Evolutionary conservation across 805 yeast species (phyloP).

Genomic region (Scheffersomyces coipomensis): DNA sequence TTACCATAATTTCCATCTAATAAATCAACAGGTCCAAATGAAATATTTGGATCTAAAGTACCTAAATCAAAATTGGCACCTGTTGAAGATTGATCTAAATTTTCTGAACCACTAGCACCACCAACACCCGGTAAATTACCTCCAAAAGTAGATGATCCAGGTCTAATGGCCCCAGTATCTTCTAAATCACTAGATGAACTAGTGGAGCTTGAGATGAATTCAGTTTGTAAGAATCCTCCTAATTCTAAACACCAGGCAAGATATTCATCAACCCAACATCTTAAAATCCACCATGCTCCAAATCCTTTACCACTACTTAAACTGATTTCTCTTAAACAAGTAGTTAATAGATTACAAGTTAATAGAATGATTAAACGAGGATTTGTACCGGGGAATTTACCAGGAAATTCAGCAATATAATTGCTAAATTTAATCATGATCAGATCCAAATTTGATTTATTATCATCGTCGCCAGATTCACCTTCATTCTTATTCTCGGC

Average conservation of each 20-base stretch:
- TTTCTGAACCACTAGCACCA: background rate
- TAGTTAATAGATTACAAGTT: conserved; percentile 52
- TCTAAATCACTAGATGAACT: background rate
- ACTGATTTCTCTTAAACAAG: conserved; percentile 62
- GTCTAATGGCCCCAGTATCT: background rate
- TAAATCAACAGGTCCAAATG: conserved; percentile 9
- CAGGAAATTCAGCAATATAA: conserved; percentile 39
- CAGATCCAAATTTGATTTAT: background rate
- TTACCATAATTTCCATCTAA: conserved; percentile 6
- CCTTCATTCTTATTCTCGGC: conserved; percentile 3
- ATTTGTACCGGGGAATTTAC: conserved; percentile 46
- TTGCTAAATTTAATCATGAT: conserved; percentile 6
- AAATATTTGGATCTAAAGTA: conserved; percentile 5
- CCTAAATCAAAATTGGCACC: background rate
- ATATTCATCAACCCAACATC: conserved; percentile 78
- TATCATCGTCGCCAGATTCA: conserved; percentile 1
- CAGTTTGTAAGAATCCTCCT: conserved; percentile 49
- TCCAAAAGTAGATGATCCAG: background rate
- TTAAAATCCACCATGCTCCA: conserved; percentile 72
- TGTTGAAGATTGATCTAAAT: background rate
- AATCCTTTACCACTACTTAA: conserved; percentile 58
- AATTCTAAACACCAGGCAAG: conserved; percentile 64
- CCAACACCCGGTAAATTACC: background rate
- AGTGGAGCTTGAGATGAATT: conserved; percentile 10
- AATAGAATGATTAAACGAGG: conserved; percentile 57